Base-by-base conservation (phyloP, 2,329 filamentous ascomycete species). In the Fusarium sp. region DNA sequence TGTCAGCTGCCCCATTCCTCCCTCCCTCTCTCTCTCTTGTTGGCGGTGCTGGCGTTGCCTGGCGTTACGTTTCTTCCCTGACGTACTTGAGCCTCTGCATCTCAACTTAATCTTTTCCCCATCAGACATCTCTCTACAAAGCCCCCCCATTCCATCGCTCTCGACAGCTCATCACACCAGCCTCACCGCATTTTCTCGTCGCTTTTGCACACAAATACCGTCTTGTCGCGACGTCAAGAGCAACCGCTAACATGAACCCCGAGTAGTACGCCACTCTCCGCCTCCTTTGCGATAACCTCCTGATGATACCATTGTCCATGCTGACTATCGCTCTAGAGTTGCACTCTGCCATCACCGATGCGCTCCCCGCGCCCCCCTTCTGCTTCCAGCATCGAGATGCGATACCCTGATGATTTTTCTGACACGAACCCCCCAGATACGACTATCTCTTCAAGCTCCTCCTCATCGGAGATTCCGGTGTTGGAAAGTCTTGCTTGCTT, bases 371-470 rank as follows among this genome's bases (percentile, higher is more conserved):
- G 32, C 35, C 25, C 49, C 39, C 39, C 23, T 27, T 45, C 36
- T 47, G 19, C 41, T 38, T 14, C 48, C 37, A 13, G 41, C 25
- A 31, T 53, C 23, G 38, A 33, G 53, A 57, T 57, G 47, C 59
- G 54, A 55, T 53, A 21, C 39, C 27, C 27, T 23, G 31, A 59
- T 68, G 33, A 23, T 47, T 56, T 57, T 61, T 66, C 70, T 75
- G 60, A 74, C 70, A 31, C 48, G 17, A 53, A 57, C 51, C 47
- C 50, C 50, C 49, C 76, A 98, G 95, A 95, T 99, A 99, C 91
- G 95, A 99, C 79, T 99, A 99, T 80, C 93, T 99, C 76, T 99
- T 99, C 89, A 99, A 99, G 89, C 93, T 99, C 70, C 92, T 99
- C 80, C 94, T 99, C 84, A 99, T 99, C 88, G 95, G 95, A 81